phyloP scores from a whole-genome alignment of 768 basidiomycete genomes.

The Amanita inopinata region DNA sequence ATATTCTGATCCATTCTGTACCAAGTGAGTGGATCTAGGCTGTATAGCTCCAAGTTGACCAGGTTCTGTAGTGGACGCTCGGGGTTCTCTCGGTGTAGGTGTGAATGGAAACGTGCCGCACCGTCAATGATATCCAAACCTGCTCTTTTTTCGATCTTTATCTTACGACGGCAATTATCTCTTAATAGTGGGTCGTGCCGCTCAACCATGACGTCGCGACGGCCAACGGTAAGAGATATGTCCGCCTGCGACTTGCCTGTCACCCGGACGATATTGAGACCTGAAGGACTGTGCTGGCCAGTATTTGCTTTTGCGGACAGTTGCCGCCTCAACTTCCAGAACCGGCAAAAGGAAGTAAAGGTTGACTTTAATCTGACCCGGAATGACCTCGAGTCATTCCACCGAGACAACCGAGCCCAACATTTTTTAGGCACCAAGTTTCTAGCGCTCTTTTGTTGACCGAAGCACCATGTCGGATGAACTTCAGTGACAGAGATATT shows the following conservation, averaged over 20 bases:
- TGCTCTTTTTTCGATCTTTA: slow-evolving; percentile 26
- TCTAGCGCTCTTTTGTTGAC: slow-evolving; percentile 28
- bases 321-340: slow-evolving; percentile 33
- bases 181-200: slow-evolving; percentile 34
- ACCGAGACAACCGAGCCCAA: slow-evolving; percentile 40
- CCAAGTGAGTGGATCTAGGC: slow-evolving; percentile 36
- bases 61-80: slow-evolving; percentile 33
- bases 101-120: slow-evolving; percentile 50
- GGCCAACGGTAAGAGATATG: slow-evolving; percentile 36
- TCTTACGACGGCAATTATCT: slow-evolving; percentile 23
- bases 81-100: slow-evolving; percentile 43
- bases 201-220: slow-evolving; percentile 31
- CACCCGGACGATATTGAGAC: slow-evolving; percentile 38
- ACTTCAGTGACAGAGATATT: slow-evolving; percentile 42
- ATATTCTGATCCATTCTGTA: slow-evolving; percentile 34
- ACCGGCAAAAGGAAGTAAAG: slow-evolving; percentile 31
- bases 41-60: slow-evolving; percentile 45
- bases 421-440: slow-evolving; percentile 25
- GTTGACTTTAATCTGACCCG: slow-evolving; percentile 43
- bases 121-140: slow-evolving; percentile 37
- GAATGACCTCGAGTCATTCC: slow-evolving; percentile 51
- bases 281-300: slow-evolving; percentile 23
- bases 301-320: slow-evolving; percentile 24
- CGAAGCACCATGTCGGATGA: slow-evolving; percentile 49
- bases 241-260: slow-evolving; percentile 35